These are phyloP conservation scores for Primulina eburnea DNA, from an alignment of 257 asterid species.

Conservation along the genomic window DNA sequence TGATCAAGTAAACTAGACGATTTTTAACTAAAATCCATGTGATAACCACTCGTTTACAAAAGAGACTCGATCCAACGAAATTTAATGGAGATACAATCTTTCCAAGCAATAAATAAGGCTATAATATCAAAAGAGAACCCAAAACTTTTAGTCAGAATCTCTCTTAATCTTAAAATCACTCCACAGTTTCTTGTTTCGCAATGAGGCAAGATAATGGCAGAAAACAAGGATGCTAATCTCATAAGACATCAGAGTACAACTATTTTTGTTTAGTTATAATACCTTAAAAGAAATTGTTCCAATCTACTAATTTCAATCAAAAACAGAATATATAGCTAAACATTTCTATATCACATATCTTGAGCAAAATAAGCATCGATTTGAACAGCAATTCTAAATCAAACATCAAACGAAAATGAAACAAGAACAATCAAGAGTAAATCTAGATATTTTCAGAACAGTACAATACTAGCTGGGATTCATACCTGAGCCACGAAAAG, in stretches of 20 bases:
- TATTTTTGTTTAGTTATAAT: too few species aligned
- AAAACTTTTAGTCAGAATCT: too few species aligned
- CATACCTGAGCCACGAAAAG: constrained; percentile 66
- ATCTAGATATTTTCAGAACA: background rate
- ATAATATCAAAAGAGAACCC: background rate
- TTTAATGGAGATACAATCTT: background rate
- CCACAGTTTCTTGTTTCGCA: too few species aligned
- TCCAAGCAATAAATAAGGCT: background rate
- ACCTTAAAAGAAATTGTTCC: too few species aligned
- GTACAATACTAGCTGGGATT: background rate
- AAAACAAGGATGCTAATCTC: too few species aligned
- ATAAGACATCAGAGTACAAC: too few species aligned
- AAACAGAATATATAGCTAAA: too few species aligned
- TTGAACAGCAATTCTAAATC: too few species aligned
- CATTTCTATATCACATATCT: background rate
- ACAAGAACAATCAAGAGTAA: background rate
- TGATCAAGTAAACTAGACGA: background rate
- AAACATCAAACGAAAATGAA: too few species aligned
- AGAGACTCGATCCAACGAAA: background rate
- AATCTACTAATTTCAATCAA: too few species aligned
- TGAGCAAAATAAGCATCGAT: background rate
- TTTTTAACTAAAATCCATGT: background rate
- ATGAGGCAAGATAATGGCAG: too few species aligned
- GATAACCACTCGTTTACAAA: background rate
- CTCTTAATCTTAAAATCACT: too few species aligned